A percentile compares a stretch with the other conserved stretches of the same genome.
phyloP scores from a whole-genome alignment of 2,329 filamentous ascomycete species.

The Aspergillus texensis region DNA sequence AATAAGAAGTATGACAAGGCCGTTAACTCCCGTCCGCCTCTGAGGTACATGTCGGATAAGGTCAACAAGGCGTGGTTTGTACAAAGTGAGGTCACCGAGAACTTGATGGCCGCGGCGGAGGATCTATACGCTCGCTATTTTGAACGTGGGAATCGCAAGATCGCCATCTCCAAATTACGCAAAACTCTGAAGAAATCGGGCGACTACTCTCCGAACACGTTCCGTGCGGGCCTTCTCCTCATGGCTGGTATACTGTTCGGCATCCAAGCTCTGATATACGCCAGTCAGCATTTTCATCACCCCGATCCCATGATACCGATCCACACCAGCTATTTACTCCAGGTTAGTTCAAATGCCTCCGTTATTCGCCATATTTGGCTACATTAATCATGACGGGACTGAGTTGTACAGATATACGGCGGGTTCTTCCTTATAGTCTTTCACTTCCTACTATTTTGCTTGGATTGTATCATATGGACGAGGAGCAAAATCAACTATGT shows the following conservation, averaged over 20 bases:
- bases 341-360: slow-evolving; percentile 43
- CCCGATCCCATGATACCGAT: slow-evolving; percentile 52
- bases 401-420: slow-evolving; percentile 71
- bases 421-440: slow-evolving; percentile 86
- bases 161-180: slow-evolving; percentile 84
- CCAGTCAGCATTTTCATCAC: slow-evolving; percentile 53
- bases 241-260: slow-evolving; percentile 69
- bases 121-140: slow-evolving; percentile 95
- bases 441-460: slow-evolving; percentile 79
- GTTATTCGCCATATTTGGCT: background rate
- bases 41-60: slow-evolving; percentile 86
- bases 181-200: slow-evolving; percentile 64
- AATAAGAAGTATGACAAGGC: slow-evolving; percentile 99
- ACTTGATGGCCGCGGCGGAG: slow-evolving; percentile 77
- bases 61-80: slow-evolving; percentile 92
- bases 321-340: slow-evolving; percentile 71
- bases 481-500: slow-evolving; percentile 88
- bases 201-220: slow-evolving; percentile 62
- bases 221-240: slow-evolving; percentile 66
- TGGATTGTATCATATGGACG: slow-evolving; percentile 83
- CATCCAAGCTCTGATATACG: slow-evolving; percentile 67
- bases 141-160: slow-evolving; percentile 87
- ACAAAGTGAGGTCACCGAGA: slow-evolving; percentile 80
- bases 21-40: slow-evolving; percentile 73
- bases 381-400: slow-evolving; percentile 13